These are phyloP conservation scores for Selaginella tamariscina DNA, from an alignment of 75 land plant genomes.

Conservation along the genomic window DNA sequence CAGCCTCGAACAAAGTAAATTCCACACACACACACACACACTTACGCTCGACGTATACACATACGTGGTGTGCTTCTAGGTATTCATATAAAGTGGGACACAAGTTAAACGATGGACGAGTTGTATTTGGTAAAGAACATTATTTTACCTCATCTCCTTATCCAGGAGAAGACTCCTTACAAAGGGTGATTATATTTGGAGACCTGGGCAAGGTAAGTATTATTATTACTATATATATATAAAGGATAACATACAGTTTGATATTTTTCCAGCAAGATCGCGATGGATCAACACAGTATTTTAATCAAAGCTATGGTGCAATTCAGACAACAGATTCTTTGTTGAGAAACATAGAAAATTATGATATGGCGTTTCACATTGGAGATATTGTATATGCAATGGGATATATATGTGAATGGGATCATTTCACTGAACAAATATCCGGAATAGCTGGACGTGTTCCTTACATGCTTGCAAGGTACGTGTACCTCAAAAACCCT, in stretches of 20 bases:
- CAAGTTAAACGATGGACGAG: constrained; percentile 43
- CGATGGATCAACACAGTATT: constrained; percentile 83
- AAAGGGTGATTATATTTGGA: constrained; percentile 76
- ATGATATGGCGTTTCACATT: constrained; percentile 73
- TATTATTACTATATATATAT: too few species aligned
- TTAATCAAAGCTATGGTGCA: constrained; percentile 62
- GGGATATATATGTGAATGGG: constrained; percentile 95
- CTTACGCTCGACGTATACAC: neutral
- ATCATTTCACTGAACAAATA: constrained; percentile 84
- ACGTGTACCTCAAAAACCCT: too few species aligned
- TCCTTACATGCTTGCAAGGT: constrained; percentile 96
- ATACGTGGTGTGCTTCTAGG: constrained; percentile 20
- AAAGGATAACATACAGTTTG: neutral
- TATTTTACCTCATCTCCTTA: constrained; percentile 64
- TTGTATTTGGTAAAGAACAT: constrained; percentile 43
- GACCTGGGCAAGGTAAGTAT: constrained; percentile 99
- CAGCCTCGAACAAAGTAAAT: constrained; percentile 67
- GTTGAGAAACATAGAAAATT: constrained; percentile 53
- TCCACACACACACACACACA: neutral
- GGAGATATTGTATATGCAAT: constrained; percentile 86
- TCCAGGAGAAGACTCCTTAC: constrained; percentile 84
- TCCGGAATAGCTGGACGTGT: constrained; percentile 64
- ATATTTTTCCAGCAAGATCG: constrained; percentile 18
- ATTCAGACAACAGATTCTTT: constrained; percentile 87
- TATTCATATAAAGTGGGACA: constrained; percentile 78